These are phyloP conservation scores for Aspergillus piperis DNA, from an alignment of 2,329 filamentous ascomycete genomes.

Conservation along the genomic window DNA sequence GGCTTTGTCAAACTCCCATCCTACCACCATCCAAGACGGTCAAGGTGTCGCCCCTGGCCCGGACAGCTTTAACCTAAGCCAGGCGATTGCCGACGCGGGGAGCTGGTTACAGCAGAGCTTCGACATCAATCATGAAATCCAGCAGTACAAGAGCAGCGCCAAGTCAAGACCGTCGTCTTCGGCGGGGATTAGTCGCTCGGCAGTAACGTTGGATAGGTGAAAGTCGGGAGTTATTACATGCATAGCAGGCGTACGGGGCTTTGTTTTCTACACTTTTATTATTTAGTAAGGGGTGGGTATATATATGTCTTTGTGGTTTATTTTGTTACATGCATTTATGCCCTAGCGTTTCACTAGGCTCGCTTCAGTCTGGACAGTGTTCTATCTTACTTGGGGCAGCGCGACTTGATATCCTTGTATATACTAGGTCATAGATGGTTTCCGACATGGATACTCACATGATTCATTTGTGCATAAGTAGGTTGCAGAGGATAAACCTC, in stretches of 20 bases:
- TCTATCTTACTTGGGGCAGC: too few species aligned
- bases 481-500: too few species aligned
- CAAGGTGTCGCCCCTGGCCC: constrained; percentile 32
- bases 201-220: constrained; percentile 20
- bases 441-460: too few species aligned
- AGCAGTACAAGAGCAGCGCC: constrained; percentile 19
- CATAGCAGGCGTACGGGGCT: not conserved
- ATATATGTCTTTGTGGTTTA: not conserved
- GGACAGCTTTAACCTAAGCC: constrained; percentile 46
- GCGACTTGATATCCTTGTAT: too few species aligned
- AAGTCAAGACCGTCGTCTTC: constrained; percentile 17
- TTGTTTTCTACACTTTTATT: not conserved
- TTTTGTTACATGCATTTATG: not conserved
- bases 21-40: constrained; percentile 37
- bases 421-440: too few species aligned
- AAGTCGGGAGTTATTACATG: not conserved
- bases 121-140: constrained; percentile 41
- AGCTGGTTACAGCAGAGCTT: constrained; percentile 49
- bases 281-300: not conserved
- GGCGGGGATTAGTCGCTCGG: constrained; percentile 7
- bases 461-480: too few species aligned
- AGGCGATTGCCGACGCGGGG: constrained; percentile 48
- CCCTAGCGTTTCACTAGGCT: too few species aligned
- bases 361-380: too few species aligned
- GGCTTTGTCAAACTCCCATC: constrained; percentile 36